Base-by-base conservation (phyloP, 805 yeast species). In the Suhomyces sp. region DNA sequence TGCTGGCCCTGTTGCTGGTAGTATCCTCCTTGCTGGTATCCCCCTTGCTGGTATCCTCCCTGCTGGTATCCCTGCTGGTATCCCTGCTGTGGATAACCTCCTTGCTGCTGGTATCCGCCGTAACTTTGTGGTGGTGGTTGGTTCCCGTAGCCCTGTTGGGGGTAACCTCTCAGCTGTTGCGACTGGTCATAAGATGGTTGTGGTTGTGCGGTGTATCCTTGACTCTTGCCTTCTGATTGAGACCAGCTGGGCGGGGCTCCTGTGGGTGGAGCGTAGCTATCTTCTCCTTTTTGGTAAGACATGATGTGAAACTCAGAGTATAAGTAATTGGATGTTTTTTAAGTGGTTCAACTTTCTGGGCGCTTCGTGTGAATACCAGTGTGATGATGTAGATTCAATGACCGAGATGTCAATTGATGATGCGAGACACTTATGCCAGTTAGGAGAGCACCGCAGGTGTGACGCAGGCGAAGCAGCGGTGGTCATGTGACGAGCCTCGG, bases 1-100 rank as follows among this genome's bases (percentile, higher is more conserved):
- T 73, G 79, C 57, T 74, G 79, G 52, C 67, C 78, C 59, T 72
- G 78, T 54, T 65, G 76, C 52, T 71, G 66, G 59, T 73, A 72
- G 29, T 46, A 46, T 9, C 70, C 68, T 13, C 42, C 42, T 12
- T 12, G n/a, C 23, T 54, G 52, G 57, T 60, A 59, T 5, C 60
- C 60, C 19, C 59, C 71, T 54, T 65, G 67, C 26, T 63, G 63
- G 53, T 62, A 63, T 10, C 68, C 69, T 51, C 62, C 60, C 53
- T 64, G 65, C 15, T 23, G 48, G 19, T 54, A 57, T 44, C 57
- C 55, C 19, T 19, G 19, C 19, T 19, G 19, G 19, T 19, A 19
- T 7, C 58, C 57, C 41, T 57, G 60, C 7, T 58, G 56, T 15
- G 41, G 42, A 17, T 24, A 42, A 7, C 46, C 45, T 5, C 63